Evolutionary conservation across 2,329 filamentous ascomycete species (phyloP).

Genomic region (Phyllosticta capitalensis): DNA sequence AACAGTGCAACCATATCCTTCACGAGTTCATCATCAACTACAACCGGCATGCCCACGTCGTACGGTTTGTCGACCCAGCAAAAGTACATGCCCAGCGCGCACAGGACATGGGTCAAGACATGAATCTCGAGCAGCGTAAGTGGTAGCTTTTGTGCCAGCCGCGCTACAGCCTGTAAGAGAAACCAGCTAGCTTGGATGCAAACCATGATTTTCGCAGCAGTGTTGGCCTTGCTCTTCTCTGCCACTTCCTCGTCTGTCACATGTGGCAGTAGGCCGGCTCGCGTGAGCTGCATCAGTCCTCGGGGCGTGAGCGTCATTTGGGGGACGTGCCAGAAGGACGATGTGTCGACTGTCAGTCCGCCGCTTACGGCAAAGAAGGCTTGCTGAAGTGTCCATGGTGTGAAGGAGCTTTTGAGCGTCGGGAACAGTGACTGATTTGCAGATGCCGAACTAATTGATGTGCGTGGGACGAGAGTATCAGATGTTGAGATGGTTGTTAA

Average conservation of each 20-base stretch:
- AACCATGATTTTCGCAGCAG: conserved; percentile 20
- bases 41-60: conserved; percentile 15
- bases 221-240: conserved; percentile 19
- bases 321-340: conserved; percentile 7
- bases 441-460: not conserved
- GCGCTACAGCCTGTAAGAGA: conserved; percentile 25
- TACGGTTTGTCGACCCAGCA: conserved; percentile 29
- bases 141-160: conserved; percentile 24
- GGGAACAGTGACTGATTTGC: not conserved
- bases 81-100: conserved; percentile 24
- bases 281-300: conserved; percentile 14
- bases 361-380: conserved; percentile 18
- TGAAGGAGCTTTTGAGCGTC: not conserved
- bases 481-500: not conserved
- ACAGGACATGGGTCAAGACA: conserved; percentile 26
- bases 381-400: conserved; percentile 11
- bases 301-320: conserved; percentile 15
- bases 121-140: conserved; percentile 31
- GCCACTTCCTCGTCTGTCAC: conserved; percentile 5
- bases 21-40: conserved; percentile 12
- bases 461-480: not conserved
- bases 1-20: conserved; percentile 14
- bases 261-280: conserved; percentile 14
- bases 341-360: conserved; percentile 14
- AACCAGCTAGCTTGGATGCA: conserved; percentile 33